phyloP scores from a whole-genome alignment of 345 rosid species.

The Iberis pinnata region DNA sequence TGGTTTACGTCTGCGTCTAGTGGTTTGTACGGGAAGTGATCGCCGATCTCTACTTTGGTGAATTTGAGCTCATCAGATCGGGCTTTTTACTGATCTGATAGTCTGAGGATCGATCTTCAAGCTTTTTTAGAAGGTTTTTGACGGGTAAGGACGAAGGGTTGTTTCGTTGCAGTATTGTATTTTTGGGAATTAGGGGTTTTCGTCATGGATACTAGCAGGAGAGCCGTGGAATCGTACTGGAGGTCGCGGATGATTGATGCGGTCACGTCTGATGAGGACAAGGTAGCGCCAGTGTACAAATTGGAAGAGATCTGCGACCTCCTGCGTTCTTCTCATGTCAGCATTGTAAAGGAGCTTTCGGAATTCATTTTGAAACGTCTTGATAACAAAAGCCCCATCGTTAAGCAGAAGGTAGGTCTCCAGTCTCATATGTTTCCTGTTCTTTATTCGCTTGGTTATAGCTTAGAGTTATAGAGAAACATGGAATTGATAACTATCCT shows the following conservation, averaged over 20 bases:
- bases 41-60: slow-evolving; percentile 15
- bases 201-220: slow-evolving; percentile 92
- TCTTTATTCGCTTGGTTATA: too few species aligned
- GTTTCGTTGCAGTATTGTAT: not conserved
- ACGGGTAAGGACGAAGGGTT: too few species aligned
- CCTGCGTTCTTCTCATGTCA: slow-evolving; percentile 71
- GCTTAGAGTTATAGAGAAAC: too few species aligned
- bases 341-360: slow-evolving; percentile 83
- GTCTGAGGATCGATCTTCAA: slow-evolving; percentile 13
- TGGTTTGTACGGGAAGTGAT: slow-evolving; percentile 7
- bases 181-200: not conserved
- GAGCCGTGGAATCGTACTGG: slow-evolving; percentile 99
- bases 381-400: slow-evolving; percentile 84
- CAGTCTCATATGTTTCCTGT: not conserved
- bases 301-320: slow-evolving; percentile 93
- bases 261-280: slow-evolving; percentile 85
- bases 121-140: too few species aligned
- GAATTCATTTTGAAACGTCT: slow-evolving; percentile 79
- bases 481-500: too few species aligned
- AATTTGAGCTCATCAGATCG: slow-evolving; percentile 18
- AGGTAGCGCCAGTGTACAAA: slow-evolving; percentile 93
- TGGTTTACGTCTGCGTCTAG: slow-evolving; percentile 5
- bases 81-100: slow-evolving; percentile 17
- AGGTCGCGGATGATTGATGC: slow-evolving; percentile 87
- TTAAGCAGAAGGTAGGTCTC: slow-evolving; percentile 67